Evolutionary conservation across 1,139 yeast genomes (phyloP).

Genomic region (Tardiomyces digboiensis): DNA sequence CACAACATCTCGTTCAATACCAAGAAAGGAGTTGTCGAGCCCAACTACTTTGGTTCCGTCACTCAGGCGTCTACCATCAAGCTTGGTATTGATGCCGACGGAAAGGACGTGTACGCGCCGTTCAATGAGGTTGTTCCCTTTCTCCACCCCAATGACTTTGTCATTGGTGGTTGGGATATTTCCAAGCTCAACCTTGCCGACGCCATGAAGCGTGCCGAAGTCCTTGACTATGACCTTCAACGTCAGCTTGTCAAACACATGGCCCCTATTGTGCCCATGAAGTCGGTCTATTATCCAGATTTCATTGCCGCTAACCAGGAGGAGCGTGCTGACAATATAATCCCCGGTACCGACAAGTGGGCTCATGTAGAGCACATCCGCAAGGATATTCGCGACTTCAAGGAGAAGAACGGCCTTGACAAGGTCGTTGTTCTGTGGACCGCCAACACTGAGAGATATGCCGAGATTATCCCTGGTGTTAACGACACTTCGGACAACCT

Average conservation of each 20-base stretch:
- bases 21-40: conserved; percentile 69
- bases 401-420: conserved; percentile 62
- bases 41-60: conserved; percentile 94
- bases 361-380: conserved; percentile 82
- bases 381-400: conserved; percentile 74
- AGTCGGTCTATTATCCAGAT: conserved; percentile 90
- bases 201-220: conserved; percentile 82
- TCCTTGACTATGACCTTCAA: conserved; percentile 79
- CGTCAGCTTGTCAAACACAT: conserved; percentile 61
- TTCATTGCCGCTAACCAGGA: conserved; percentile 94
- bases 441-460: conserved; percentile 93
- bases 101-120: conserved; percentile 88
- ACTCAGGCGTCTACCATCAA: conserved; percentile 90
- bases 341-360: conserved; percentile 68
- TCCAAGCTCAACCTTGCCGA: conserved; percentile 57
- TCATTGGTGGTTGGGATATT: conserved; percentile 95
- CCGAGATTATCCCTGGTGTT: conserved; percentile 68
- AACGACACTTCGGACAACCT: conserved; percentile 85
- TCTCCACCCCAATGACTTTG: conserved; percentile 83
- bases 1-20: conserved; percentile 70
- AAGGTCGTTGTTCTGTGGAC: conserved; percentile 92
- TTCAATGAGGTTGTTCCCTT: conserved; percentile 85
- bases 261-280: conserved; percentile 58
- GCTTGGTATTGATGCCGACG: conserved; percentile 73
- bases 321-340: conserved; percentile 83